These are phyloP conservation scores for Hirschfeldia incana DNA, from an alignment of 345 rosid species.

Conservation along the genomic window DNA sequence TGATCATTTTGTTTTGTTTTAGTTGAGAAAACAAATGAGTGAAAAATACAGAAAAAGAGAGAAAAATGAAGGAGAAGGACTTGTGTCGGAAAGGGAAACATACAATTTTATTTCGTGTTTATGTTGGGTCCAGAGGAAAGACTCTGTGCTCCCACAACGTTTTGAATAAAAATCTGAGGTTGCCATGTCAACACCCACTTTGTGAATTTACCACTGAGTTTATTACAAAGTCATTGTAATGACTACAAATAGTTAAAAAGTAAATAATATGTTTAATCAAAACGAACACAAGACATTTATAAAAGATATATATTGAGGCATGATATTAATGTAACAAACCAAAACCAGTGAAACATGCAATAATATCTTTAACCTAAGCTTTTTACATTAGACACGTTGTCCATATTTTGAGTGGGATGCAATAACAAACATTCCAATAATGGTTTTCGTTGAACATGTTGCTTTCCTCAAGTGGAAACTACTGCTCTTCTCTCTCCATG, in stretches of 20 bases:
- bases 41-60: conserved; percentile 1
- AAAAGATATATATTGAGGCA: not conserved
- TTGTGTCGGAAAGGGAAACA: conserved; percentile 43
- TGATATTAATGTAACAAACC: not conserved
- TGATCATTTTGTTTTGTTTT: not conserved
- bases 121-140: conserved; percentile 25
- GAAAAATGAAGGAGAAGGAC: conserved; percentile 11
- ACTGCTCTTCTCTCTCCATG: conserved; percentile 33
- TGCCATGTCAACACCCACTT: not conserved
- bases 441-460: conserved; percentile 43
- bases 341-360: conserved; percentile 10
- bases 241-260: not conserved
- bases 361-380: not conserved
- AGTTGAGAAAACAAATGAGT: not conserved
- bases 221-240: not conserved
- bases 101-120: conserved; percentile 17
- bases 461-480: conserved; percentile 56
- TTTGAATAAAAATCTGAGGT: not conserved
- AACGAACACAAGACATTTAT: not conserved
- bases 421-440: conserved; percentile 57
- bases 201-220: not conserved
- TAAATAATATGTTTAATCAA: not conserved
- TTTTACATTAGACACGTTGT: conserved; percentile 27
- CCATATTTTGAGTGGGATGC: conserved; percentile 28
- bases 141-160: not conserved